Evolutionary conservation across 2,329 filamentous ascomycete species (phyloP), one percentile per base, ranked within the genome.

Genomic region (Colletotrichum sp.): DNA sequence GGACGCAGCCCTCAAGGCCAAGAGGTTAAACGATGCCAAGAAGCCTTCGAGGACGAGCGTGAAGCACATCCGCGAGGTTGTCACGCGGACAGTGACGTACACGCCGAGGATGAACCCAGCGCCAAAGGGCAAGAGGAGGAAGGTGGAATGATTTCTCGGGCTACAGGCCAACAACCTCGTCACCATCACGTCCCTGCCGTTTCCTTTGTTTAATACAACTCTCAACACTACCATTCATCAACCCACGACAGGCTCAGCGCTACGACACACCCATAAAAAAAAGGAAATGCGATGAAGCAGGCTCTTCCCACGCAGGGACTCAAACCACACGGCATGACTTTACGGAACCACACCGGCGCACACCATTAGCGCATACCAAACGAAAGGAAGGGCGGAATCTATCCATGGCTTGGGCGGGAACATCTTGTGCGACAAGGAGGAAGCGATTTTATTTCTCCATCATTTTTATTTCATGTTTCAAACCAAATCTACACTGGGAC

Each of bases 41-140:
- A 91, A 91, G 82, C 82, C 89, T 18, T 87, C 91, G 55, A 90
- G 89, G 79, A 92, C 92, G 36, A 93, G 89, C 80, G 88, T 93
- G 72, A 91, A 93, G 76, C 90, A 94, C 82, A 95, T 98, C 75
- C 90, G 95, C 71, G 96, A 98, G 84, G 95, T 98, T 6, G 95
- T 98, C 69, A 98, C 96, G n/a, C 91, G 96, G 80, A 98, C 96
- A 18, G 95, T 98, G 75, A 98, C 95, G 55, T 98, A 98, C 85
- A 98, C 95, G 83, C 94, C 92, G 77, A 90, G 93, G 79, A 95
- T 99, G 87, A 95, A 96, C 79, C 95, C 96, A 28, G 95, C 96
- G 48, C 96, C 96, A 9, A 96, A 96, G 84, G 96, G 96, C 78
- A 99, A 98, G 90, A 92, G 96, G 87, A 93, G 96, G 87, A 98